phyloP scores from a whole-genome alignment of 1,284 basidiomycete genomes.

The Leccinum huronense region DNA sequence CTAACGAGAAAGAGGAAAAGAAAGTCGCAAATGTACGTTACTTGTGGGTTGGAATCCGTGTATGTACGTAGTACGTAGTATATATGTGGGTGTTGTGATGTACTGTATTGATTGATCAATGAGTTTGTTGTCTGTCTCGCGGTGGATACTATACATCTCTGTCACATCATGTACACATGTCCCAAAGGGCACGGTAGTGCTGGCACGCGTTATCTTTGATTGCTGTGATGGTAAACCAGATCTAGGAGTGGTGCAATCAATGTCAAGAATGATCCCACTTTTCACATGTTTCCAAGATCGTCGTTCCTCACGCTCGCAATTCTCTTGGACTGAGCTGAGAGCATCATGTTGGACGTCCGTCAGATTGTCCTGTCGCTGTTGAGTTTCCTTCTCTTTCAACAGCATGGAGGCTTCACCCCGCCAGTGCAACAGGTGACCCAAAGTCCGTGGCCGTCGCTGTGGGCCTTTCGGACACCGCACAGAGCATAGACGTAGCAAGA shows the following conservation, averaged over 20 bases:
- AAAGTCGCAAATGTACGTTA: neutral
- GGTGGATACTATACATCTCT: too few species aligned
- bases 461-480: conserved; percentile 38
- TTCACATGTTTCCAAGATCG: neutral
- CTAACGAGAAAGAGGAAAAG: neutral
- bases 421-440: conserved; percentile 11
- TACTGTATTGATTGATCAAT: too few species aligned
- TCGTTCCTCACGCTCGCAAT: neutral
- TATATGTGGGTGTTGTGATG: too few species aligned
- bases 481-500: too few species aligned
- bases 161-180: too few species aligned
- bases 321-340: neutral
- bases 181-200: too few species aligned
- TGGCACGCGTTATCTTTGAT: too few species aligned
- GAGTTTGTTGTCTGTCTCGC: too few species aligned
- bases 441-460: conserved; percentile 55
- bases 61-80: too few species aligned
- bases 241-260: neutral
- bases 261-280: neutral
- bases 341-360: conserved; percentile 14
- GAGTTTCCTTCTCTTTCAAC: conserved; percentile 14
- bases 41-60: neutral
- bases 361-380: conserved; percentile 15
- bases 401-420: neutral
- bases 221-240: too few species aligned